Evolutionary conservation across 1,139 yeast species (phyloP).

Genomic region (Yamadazyma dushanensis): DNA sequence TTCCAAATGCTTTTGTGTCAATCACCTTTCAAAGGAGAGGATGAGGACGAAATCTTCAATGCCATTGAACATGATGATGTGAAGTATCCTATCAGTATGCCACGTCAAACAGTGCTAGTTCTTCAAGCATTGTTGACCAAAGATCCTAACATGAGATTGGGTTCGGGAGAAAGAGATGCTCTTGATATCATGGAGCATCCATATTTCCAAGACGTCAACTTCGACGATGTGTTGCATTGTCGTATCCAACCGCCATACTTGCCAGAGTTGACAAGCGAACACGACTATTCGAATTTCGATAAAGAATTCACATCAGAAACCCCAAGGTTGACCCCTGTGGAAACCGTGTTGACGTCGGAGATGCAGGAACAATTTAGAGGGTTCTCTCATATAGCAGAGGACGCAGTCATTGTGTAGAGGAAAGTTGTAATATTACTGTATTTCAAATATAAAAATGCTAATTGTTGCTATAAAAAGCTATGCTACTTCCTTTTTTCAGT

Average conservation of each 20-base stretch:
- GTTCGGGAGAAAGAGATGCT: constrained; percentile 87
- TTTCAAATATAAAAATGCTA: constrained; percentile 3
- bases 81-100: constrained; percentile 96
- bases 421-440: neutral
- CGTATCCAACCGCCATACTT: constrained; percentile 82
- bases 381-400: constrained; percentile 84
- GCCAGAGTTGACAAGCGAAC: constrained; percentile 80
- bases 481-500: neutral
- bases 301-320: constrained; percentile 93
- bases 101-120: constrained; percentile 92
- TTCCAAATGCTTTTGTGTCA: constrained; percentile 96
- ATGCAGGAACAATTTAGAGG: constrained; percentile 98
- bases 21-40: constrained; percentile 97
- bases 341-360: constrained; percentile 77
- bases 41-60: constrained; percentile 96
- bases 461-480: too few species aligned
- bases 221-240: constrained; percentile 77
- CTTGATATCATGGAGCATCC: constrained; percentile 93
- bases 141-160: constrained; percentile 82
- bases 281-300: constrained; percentile 91
- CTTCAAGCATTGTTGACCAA: constrained; percentile 87
- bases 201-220: constrained; percentile 84
- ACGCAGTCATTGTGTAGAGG: constrained; percentile 41
- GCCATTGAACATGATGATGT: constrained; percentile 98
- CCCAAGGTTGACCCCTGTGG: constrained; percentile 93